Evolutionary conservation across 352 stramenopile genomes (phyloP).

Genomic region (Phytophthora fragariaefolia): DNA sequence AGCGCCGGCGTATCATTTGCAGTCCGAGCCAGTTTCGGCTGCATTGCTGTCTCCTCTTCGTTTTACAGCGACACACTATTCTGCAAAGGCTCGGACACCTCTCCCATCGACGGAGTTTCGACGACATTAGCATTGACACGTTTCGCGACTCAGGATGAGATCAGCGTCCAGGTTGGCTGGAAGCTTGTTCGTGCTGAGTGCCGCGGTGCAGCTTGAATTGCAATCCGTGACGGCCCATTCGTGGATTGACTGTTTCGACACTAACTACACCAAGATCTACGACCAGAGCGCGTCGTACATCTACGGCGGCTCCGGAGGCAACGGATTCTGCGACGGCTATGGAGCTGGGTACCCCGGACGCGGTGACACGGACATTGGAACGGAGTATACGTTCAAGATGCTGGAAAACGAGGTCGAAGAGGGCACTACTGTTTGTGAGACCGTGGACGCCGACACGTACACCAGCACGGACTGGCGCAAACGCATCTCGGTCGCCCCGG

Average conservation of each 20-base stretch:
- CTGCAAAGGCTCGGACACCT: background rate
- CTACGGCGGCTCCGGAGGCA: slow-evolving; percentile 61
- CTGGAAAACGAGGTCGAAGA: slow-evolving; percentile 67
- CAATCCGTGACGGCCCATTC: slow-evolving; percentile 68
- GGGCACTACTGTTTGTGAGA: slow-evolving; percentile 52
- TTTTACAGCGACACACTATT: slow-evolving; percentile 9
- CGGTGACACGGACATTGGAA: slow-evolving; percentile 57
- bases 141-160: background rate
- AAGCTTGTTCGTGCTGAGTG: too few species aligned
- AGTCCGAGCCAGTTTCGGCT: slow-evolving; percentile 9
- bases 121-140: too few species aligned
- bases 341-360: slow-evolving; percentile 65
- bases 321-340: slow-evolving; percentile 78
- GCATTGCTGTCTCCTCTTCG: background rate
- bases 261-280: slow-evolving; percentile 65
- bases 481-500: slow-evolving; percentile 46
- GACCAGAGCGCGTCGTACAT: slow-evolving; percentile 71
- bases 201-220: slow-evolving; percentile 26
- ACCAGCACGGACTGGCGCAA: slow-evolving; percentile 66
- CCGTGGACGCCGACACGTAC: slow-evolving; percentile 63
- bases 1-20: slow-evolving; percentile 21
- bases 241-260: slow-evolving; percentile 75
- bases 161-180: too few species aligned
- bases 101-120: slow-evolving; percentile 8
- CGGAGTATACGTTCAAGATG: slow-evolving; percentile 72